Evolutionary conservation across 805 yeast species (phyloP), one percentile per base, ranked within the genome.

Genomic region (Kregervanrija fluxuum): DNA sequence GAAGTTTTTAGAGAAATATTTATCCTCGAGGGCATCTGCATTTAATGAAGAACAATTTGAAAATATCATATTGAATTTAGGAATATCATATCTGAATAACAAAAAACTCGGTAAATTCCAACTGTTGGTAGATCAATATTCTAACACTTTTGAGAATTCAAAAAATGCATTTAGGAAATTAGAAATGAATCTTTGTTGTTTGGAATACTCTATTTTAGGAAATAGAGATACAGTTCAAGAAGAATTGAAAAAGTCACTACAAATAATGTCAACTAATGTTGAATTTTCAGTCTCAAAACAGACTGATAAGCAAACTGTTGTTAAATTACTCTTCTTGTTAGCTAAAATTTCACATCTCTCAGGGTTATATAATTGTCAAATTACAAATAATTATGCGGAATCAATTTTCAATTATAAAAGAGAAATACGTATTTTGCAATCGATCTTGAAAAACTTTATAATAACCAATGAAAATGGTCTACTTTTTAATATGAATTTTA

Each of bases 381-480:
- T 38, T 1, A 44, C 49, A 0, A 57, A 62, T n/a, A 30, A 40
- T 42, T 53, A 54, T 36, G 39, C 58, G 2, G 59, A 55, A 6
- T 63, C 75, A 4, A 59, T 68, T 17, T 15, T 47, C 11, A 75
- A 75, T 37, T 57, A 69, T 11, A 80, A 75, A 45, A 64, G 71
- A 10, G 67, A 80, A 1, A 61, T 80, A 2, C 75, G 79, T 49
- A 57, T 82, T 5, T 56, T 77, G 8, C 72, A 74, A 45, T 77
- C 85, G 0, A 59, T 82, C 8, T 45, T 80, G 35, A 74, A 73
- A 45, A 74, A 71, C 44, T 57, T 62, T 30, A 37, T 65, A 4
- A 16, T 52, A 8, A 41, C 48, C 10, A 47, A 44, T 8, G 39
- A 48, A 8, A 15, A 50, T 5, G 22, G 51, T 1, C 44, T 52